Evolutionary conservation across 179 eudicot genomes (phyloP).

Genomic region (Patellifolia procumbens): DNA sequence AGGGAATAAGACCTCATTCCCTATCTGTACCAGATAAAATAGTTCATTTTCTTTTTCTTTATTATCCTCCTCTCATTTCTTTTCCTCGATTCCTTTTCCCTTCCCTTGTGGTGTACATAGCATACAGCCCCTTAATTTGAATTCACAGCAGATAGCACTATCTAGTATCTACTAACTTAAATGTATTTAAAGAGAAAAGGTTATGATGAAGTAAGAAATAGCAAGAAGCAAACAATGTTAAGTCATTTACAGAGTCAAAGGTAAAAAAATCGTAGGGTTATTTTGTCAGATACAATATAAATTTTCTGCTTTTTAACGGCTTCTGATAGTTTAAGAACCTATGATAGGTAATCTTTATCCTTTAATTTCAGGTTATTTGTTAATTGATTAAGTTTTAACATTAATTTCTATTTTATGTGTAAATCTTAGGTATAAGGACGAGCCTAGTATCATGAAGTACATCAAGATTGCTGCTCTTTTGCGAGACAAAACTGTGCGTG

Average conservation of each 20-base stretch:
- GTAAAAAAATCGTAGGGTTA: not conserved
- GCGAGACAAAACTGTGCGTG: conserved; percentile 86
- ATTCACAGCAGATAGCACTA: too few species aligned
- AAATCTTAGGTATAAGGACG: conserved; percentile 53
- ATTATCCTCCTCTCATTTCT: not conserved
- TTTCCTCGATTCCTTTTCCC: not conserved
- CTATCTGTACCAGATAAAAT: not conserved
- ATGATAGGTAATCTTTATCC: not conserved
- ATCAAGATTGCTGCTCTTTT: conserved; percentile 80
- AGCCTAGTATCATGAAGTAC: conserved; percentile 78
- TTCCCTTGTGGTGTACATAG: not conserved
- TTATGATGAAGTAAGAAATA: not conserved
- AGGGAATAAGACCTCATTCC: not conserved
- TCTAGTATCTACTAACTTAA: not conserved
- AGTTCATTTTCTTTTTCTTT: not conserved
- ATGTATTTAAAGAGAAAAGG: not conserved
- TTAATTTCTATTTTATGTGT: conserved; percentile 14
- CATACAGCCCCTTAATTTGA: not conserved
- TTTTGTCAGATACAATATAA: not conserved
- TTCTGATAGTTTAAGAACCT: not conserved
- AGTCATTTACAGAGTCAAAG: not conserved
- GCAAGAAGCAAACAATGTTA: not conserved
- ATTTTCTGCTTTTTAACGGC: not conserved
- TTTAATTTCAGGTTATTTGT: not conserved
- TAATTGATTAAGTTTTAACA: not conserved